phyloP scores from a whole-genome alignment of 169 alveolate species.

The Plasmodium gallinaceum region DNA sequence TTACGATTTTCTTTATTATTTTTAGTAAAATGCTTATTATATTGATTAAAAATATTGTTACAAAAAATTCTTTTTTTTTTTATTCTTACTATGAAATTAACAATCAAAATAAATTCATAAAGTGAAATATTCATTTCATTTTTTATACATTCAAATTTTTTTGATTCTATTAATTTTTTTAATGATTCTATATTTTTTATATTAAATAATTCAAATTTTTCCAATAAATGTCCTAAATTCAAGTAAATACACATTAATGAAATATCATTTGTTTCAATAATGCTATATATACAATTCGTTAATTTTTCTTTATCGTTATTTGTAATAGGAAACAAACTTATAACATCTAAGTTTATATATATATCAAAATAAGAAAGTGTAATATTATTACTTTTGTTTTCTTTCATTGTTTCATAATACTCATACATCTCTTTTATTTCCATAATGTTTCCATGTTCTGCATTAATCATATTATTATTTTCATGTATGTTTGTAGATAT shows the following conservation, averaged over 20 bases:
- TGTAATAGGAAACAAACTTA: constrained; percentile 24
- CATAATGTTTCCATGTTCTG: neutral
- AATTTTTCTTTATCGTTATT: constrained; percentile 53
- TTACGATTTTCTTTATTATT: constrained; percentile 30
- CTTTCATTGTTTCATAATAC: constrained; percentile 24
- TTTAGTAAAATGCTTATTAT: constrained; percentile 5
- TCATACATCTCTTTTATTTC: constrained; percentile 42
- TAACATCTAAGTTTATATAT: constrained; percentile 48
- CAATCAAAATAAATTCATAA: constrained; percentile 40
- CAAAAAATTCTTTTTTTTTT: constrained; percentile 71
- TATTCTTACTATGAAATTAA: constrained; percentile 36
- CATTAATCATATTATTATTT: neutral
- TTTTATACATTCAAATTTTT: constrained; percentile 40
- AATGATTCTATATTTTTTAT: constrained; percentile 26
- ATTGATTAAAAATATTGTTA: constrained; percentile 52
- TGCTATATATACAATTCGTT: constrained; percentile 32
- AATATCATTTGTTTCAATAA: constrained; percentile 48
- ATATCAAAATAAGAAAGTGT: constrained; percentile 33
- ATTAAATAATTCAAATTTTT: constrained; percentile 41
- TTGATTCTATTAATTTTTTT: constrained; percentile 32
- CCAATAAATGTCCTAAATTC: constrained; percentile 38
- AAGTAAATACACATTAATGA: constrained; percentile 53
- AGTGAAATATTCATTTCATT: constrained; percentile 58
- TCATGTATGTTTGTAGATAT: neutral
- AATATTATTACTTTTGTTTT: neutral